Conservation (phyloP, 2,329 filamentous ascomycete species). For the Hortaea werneckii region DNA sequence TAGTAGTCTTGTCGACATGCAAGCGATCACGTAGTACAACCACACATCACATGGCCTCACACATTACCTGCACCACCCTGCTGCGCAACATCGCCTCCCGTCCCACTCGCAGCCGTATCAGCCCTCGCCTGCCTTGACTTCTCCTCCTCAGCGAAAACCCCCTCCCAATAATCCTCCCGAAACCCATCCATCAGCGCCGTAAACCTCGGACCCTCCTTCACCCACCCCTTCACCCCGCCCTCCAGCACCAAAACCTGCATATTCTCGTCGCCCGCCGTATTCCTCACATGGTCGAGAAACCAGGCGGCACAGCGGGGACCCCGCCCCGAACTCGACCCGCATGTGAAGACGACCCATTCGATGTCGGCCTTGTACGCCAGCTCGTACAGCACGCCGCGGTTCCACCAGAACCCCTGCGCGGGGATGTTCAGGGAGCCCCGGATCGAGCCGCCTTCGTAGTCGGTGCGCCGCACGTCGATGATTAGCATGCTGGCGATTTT, state of each 20-base stretch:
- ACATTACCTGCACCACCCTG: neutral
- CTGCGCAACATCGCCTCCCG: neutral
- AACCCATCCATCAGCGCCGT: conserved; percentile 32
- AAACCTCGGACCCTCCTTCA: conserved; percentile 30
- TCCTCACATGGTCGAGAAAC: conserved; percentile 26
- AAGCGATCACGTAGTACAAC: no score
- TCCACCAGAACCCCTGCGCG: conserved; percentile 39
- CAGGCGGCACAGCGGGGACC: conserved; percentile 27
- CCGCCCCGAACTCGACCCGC: conserved; percentile 27
- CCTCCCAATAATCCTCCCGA: conserved; percentile 31
- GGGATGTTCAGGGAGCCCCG: conserved; percentile 38
- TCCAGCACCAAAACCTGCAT: conserved; percentile 34
- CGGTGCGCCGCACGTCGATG: conserved; percentile 37
- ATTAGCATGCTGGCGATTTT: conserved; percentile 30
- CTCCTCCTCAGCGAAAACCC: conserved; percentile 24
- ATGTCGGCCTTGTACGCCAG: conserved; percentile 36
- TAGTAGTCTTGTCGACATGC: no score
- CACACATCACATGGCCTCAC: neutral
- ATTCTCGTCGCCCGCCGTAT: conserved; percentile 25
- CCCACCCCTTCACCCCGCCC: conserved; percentile 37
- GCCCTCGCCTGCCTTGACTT: conserved; percentile 8
- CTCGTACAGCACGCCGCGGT: conserved; percentile 33
- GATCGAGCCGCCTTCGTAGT: conserved; percentile 37
- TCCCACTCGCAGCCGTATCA: conserved; percentile 1
- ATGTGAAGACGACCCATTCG: conserved; percentile 38